phyloP scores from a whole-genome alignment of 1,139 yeast species.

The Candida glucosophila region DNA sequence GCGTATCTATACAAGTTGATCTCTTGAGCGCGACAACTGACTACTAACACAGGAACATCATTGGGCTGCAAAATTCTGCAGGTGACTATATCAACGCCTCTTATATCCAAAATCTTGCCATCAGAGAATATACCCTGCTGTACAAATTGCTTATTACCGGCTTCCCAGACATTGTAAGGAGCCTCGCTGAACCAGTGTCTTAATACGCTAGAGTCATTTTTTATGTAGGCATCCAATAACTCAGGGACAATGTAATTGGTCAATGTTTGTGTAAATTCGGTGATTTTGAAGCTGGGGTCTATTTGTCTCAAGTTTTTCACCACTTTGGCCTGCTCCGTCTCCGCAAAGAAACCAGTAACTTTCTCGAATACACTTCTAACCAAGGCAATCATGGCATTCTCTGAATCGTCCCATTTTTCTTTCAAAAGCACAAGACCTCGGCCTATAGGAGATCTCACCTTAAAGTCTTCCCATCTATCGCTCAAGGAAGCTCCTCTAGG shows the following conservation, averaged over 20 bases:
- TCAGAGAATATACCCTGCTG: conserved; percentile 92
- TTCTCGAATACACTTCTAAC: conserved; percentile 76
- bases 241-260: conserved; percentile 95
- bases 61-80: conserved; percentile 87
- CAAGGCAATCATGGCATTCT: conserved; percentile 79
- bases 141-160: conserved; percentile 85
- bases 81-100: conserved; percentile 90
- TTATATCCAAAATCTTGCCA: conserved; percentile 83
- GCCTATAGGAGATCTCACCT: conserved; percentile 63
- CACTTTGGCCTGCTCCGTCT: conserved; percentile 93
- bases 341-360: conserved; percentile 84
- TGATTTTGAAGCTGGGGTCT: conserved; percentile 83
- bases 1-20: conserved; percentile 81
- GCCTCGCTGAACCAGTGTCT: conserved; percentile 95
- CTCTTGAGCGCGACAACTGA: conserved; percentile 96
- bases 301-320: conserved; percentile 75
- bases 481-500: conserved; percentile 63
- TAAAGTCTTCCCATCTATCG: conserved; percentile 63
- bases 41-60: conserved; percentile 87
- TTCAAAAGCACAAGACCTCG: conserved; percentile 53
- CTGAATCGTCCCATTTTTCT: conserved; percentile 87
- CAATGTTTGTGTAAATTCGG: conserved; percentile 72
- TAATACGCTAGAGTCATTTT: conserved; percentile 78
- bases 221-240: conserved; percentile 88
- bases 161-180: conserved; percentile 90